Evolutionary conservation across 768 basidiomycete species (phyloP).

Genomic region (Lenzites betulinus): DNA sequence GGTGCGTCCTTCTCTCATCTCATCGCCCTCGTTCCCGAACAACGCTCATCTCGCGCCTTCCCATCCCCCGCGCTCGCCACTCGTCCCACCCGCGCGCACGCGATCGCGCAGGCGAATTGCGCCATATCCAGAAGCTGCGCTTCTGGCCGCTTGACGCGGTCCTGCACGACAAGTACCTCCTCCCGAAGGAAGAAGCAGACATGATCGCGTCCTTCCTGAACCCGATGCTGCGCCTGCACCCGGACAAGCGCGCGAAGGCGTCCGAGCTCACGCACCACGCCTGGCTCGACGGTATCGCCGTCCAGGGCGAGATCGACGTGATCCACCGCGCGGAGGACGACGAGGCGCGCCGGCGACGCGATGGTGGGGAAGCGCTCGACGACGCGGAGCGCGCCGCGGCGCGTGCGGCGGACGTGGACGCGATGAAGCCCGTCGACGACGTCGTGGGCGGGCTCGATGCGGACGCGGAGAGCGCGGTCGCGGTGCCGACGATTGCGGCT

Average conservation of each 20-base stretch:
- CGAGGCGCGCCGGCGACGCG: conserved; percentile 38
- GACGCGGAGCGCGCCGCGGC: conserved; percentile 28
- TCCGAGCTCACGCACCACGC: conserved; percentile 82
- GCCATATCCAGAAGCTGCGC: conserved; percentile 91
- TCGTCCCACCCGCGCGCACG: not conserved
- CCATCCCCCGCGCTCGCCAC: not conserved
- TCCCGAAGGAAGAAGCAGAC: conserved; percentile 81
- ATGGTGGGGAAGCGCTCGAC: conserved; percentile 42
- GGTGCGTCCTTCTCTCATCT: conserved; percentile 49
- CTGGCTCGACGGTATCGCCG: conserved; percentile 84
- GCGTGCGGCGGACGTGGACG: conserved; percentile 42
- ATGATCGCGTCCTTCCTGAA: conserved; percentile 76
- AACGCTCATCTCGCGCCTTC: not conserved
- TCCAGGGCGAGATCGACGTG: conserved; percentile 90
- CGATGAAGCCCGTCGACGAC: conserved; percentile 80
- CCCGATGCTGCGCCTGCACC: conserved; percentile 89
- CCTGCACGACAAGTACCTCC: conserved; percentile 93
- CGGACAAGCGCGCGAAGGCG: conserved; percentile 88
- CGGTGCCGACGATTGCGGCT: conserved; percentile 28
- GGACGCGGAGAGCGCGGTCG: conserved; percentile 14
- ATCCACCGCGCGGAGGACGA: conserved; percentile 63
- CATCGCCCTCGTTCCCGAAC: not conserved
- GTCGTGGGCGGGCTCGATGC: conserved; percentile 23
- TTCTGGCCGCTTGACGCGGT: conserved; percentile 87
- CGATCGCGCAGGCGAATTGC: conserved; percentile 64